phyloP scores from a whole-genome alignment of 1,139 yeast genomes.

The Suhomyces yuchorum region DNA sequence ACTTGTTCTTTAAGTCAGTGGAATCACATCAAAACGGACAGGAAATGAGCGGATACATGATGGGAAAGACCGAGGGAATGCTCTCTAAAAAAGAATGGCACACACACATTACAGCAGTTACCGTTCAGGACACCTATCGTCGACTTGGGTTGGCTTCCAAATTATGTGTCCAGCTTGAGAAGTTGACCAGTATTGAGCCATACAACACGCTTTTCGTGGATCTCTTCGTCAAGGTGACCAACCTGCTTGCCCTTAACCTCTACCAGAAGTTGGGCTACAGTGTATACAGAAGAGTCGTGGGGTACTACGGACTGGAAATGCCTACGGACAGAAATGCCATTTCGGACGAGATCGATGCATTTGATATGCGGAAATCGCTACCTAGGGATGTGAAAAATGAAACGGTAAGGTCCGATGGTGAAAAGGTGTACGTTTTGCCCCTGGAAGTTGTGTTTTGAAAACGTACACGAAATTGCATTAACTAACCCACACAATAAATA shows the following conservation, averaged over 20 bases:
- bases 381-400: conserved; percentile 53
- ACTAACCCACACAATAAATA: background rate
- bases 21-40: conserved; percentile 21
- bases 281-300: conserved; percentile 85
- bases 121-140: conserved; percentile 80
- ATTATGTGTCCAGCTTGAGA: conserved; percentile 72
- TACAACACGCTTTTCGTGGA: conserved; percentile 83
- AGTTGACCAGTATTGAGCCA: conserved; percentile 65
- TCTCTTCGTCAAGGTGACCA: conserved; percentile 86
- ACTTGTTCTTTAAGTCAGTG: conserved; percentile 75
- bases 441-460: conserved; percentile 53
- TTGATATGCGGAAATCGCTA: conserved; percentile 74
- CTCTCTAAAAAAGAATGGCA: conserved; percentile 79
- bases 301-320: conserved; percentile 67
- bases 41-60: conserved; percentile 73
- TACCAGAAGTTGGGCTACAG: conserved; percentile 86
- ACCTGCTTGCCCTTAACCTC: conserved; percentile 72
- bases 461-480: background rate
- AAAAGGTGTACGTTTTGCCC: conserved; percentile 59
- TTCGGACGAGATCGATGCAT: conserved; percentile 80
- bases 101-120: conserved; percentile 94
- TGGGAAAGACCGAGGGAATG: conserved; percentile 94
- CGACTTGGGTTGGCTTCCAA: conserved; percentile 82
- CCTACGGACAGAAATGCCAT: conserved; percentile 48
- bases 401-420: conserved; percentile 61